Percentiles rank a stretch among this genome's conserved stretches.
phyloP scores from a whole-genome alignment of 495 filamentous ascomycete species.

The Penicillium lagena region DNA sequence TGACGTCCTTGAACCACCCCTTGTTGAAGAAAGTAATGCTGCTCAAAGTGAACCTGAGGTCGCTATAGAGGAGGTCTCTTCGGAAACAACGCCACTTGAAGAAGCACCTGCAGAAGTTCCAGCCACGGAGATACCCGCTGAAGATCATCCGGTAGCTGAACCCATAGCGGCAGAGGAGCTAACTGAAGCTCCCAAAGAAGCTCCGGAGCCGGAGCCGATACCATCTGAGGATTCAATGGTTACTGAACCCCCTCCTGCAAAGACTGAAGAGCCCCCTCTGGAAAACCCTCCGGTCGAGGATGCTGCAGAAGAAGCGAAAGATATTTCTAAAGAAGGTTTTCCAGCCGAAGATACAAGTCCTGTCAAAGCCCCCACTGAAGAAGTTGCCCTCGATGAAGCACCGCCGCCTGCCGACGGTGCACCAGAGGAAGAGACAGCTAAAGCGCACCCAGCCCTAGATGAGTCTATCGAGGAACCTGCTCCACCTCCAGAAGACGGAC shows the following conservation, averaged over 20 bases:
- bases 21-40: neutral
- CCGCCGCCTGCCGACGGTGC: slow-evolving; percentile 3
- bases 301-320: neutral
- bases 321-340: neutral
- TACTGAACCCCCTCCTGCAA: slow-evolving; percentile 4
- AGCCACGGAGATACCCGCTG: slow-evolving; percentile 1
- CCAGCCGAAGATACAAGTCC: neutral
- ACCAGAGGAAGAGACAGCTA: slow-evolving; percentile 6
- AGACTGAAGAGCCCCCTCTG: slow-evolving; percentile 2
- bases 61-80: slow-evolving; percentile 1
- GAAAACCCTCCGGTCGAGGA: slow-evolving; percentile 4
- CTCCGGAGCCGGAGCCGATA: neutral
- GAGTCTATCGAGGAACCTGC: slow-evolving; percentile 6
- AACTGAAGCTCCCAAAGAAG: neutral
- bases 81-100: slow-evolving; percentile 5
- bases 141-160: slow-evolving; percentile 6
- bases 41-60: slow-evolving; percentile 1
- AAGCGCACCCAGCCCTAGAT: slow-evolving; percentile 2
- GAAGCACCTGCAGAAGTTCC: slow-evolving; percentile 4
- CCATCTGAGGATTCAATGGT: neutral
- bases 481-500: slow-evolving; percentile 8
- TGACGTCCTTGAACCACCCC: slow-evolving; percentile 1
- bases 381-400: slow-evolving; percentile 1
- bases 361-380: slow-evolving; percentile 3
- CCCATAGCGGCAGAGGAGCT: slow-evolving; percentile 6